These are phyloP conservation scores for Russula sp. DNA, from an alignment of 768 basidiomycete species.

Conservation along the genomic window DNA sequence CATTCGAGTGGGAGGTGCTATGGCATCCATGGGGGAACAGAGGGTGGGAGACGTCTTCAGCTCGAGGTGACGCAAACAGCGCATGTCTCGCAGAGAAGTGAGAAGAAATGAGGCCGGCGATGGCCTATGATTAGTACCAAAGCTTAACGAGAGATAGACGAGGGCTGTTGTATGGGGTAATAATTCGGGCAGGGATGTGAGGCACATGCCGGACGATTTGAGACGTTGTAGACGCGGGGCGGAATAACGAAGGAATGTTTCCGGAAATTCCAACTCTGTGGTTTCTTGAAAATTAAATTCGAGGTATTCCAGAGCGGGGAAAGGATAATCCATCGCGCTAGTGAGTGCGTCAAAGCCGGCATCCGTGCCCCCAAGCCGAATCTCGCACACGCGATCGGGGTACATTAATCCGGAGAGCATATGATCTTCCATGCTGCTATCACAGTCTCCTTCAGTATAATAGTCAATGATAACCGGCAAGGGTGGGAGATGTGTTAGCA, in stretches of 20 bases:
- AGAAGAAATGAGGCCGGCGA: neutral
- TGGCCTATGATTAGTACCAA: neutral
- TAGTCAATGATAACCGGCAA: neutral
- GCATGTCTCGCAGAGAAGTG: neutral
- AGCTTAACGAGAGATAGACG: neutral
- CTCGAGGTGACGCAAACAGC: neutral
- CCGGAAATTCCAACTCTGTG: neutral
- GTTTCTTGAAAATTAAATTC: neutral
- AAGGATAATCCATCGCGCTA: neutral
- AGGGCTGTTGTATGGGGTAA: neutral
- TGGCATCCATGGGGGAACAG: fast-evolving
- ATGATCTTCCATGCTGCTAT: neutral
- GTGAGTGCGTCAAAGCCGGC: neutral
- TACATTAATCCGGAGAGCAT: neutral
- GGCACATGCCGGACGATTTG: no score
- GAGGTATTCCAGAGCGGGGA: neutral
- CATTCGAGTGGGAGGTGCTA: neutral
- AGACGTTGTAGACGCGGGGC: neutral
- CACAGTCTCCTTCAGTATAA: no score
- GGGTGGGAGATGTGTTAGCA: neutral
- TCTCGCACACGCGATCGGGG: neutral
- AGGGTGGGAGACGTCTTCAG: neutral
- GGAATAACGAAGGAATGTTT: neutral
- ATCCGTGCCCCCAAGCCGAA: neutral
- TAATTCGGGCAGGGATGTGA: neutral